phyloP scores from a whole-genome alignment of 2,329 filamentous ascomycete species.

The Bipolaris zeicola region DNA sequence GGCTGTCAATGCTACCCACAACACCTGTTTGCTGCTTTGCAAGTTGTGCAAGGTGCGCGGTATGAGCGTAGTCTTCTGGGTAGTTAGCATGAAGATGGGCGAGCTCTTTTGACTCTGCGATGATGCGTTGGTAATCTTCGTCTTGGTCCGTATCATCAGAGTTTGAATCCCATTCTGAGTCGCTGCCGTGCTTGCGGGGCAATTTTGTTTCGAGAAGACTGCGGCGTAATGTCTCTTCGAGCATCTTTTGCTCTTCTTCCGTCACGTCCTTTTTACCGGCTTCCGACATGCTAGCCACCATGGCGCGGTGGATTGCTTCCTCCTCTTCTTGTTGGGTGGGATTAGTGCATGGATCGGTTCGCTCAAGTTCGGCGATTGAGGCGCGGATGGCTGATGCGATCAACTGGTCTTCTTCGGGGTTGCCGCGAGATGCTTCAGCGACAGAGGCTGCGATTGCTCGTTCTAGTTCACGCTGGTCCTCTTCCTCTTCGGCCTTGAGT shows the following conservation, averaged over 20 bases:
- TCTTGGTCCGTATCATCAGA: slow-evolving; percentile 43
- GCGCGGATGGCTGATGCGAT: slow-evolving; percentile 77
- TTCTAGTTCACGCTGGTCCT: slow-evolving; percentile 68
- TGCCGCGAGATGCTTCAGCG: slow-evolving; percentile 70
- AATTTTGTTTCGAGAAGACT: slow-evolving; percentile 52
- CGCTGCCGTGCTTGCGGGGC: slow-evolving; percentile 22
- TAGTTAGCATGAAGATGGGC: slow-evolving; percentile 33
- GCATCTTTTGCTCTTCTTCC: slow-evolving; percentile 46
- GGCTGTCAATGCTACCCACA: slow-evolving; percentile 8
- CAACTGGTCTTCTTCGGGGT: slow-evolving; percentile 70
- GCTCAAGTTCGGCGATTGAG: slow-evolving; percentile 66
- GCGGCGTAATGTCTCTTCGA: slow-evolving; percentile 54
- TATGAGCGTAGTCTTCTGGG: slow-evolving; percentile 23
- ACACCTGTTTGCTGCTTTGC: slow-evolving; percentile 15
- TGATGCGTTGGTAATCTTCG: slow-evolving; percentile 44
- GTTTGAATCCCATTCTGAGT: slow-evolving; percentile 37
- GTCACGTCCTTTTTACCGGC: slow-evolving; percentile 42
- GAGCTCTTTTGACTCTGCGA: slow-evolving; percentile 43
- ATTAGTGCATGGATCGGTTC: slow-evolving; percentile 36
- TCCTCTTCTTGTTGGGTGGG: slow-evolving; percentile 49
- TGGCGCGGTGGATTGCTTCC: slow-evolving; percentile 56
- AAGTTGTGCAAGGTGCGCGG: background rate
- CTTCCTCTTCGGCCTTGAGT: slow-evolving; percentile 38
- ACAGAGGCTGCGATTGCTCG: slow-evolving; percentile 70
- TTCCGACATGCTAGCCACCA: slow-evolving; percentile 57